Evolutionary conservation across 2,329 filamentous ascomycete species (phyloP), one percentile per base, ranked within the genome.

Genomic region (Ophiocordyceps australis): DNA sequence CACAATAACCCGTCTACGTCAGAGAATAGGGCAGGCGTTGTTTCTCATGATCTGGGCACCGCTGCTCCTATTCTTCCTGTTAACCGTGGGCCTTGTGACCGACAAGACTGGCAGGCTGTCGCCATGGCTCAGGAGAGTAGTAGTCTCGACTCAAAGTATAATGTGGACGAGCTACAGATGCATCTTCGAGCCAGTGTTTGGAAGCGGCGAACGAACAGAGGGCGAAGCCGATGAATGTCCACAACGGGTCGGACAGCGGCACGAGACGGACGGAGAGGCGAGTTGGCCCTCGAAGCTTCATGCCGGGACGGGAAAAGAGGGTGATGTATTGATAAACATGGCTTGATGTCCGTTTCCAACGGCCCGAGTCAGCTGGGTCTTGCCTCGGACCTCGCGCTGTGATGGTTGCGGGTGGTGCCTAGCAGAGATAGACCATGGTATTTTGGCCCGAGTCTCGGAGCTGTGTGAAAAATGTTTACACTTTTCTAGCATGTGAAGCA

Each of bases 141-240:
- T 62, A 29, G 61, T 57, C 1, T 46, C 56, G 2, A 9, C 76
- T 2, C 70, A 76, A 30, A 58, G 51, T 11, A 9, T 50, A 4
- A 31, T 55, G 8, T 66, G 62, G 62, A 37, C 45, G 30, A 36
- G 32, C 4, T 63, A 66, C 25, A 61, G 65, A 26, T 17, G 16
- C 2, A 43, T 57, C 3, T 45, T 58, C 36, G 74, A 69, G 46
- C 54, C 50, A 1, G 21, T 74, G 0, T 94, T 91, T 57, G 86
- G 86, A 1, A 79, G 95, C 42, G 89, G 89, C 0, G 86, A 95
- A 58, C 66, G 64, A 38, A 74, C 69, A 4, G 35, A 47, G 17
- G 45, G 22, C 13, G 23, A 24, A 9, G 20, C 17, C n/a, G 8
- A 23, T 3, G 20, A 24, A 17, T 17, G 21, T 7, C 13, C 12